phyloP scores from a whole-genome alignment of 257 asterid species.

The Marsdenia floribunda region DNA sequence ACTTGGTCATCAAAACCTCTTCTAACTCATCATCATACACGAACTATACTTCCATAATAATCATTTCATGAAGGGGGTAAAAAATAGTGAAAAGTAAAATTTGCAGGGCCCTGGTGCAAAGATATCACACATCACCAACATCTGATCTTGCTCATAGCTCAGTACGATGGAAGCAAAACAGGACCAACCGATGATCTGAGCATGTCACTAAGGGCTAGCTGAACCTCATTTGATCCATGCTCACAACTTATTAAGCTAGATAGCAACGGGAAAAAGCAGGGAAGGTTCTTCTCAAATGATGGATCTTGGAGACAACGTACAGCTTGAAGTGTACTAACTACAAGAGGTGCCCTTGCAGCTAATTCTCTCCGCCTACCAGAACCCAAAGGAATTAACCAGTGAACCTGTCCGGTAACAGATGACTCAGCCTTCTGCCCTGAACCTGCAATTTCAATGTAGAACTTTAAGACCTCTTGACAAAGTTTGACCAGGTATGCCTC shows the following conservation, averaged over 20 bases:
- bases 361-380: constrained; percentile 81
- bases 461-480: constrained; percentile 74
- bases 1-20: constrained; percentile 24
- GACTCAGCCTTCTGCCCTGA: constrained; percentile 39
- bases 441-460: constrained; percentile 60
- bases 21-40: constrained; percentile 32
- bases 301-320: constrained; percentile 67
- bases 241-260: constrained; percentile 85
- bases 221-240: constrained; percentile 94
- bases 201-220: constrained; percentile 78
- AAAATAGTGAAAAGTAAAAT: constrained; percentile 8
- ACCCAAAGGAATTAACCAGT: constrained; percentile 81
- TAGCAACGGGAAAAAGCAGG: constrained; percentile 70
- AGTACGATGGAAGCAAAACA: constrained; percentile 69
- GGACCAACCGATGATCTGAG: constrained; percentile 84
- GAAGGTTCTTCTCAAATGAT: constrained; percentile 68
- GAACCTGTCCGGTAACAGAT: constrained; percentile 35
- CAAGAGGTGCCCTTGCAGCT: constrained; percentile 92
- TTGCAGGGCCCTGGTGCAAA: constrained; percentile 15
- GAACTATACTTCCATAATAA: constrained; percentile 39
- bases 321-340: constrained; percentile 83
- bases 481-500: constrained; percentile 78
- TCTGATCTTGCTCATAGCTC: constrained; percentile 22
- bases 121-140: constrained; percentile 44
- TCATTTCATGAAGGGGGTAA: constrained; percentile 14